Evolutionary conservation across 495 filamentous ascomycete species (phyloP).

Genomic region (Venustampulla echinocandica): DNA sequence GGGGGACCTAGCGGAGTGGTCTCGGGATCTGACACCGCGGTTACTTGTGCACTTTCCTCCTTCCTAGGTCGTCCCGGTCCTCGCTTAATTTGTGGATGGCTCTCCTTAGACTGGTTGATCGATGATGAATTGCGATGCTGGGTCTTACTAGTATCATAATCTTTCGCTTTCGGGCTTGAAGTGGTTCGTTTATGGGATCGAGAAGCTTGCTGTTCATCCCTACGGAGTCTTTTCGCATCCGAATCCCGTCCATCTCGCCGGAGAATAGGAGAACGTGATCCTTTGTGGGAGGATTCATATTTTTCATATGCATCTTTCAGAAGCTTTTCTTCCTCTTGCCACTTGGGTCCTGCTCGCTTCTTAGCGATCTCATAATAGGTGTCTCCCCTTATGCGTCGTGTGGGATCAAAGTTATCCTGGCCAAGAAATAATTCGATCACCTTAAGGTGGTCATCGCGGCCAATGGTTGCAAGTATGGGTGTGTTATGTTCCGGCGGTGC

Average conservation of each 20-base stretch:
- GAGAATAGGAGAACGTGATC: conserved; percentile 43
- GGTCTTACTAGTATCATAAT: conserved; percentile 9
- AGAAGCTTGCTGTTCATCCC: conserved; percentile 35
- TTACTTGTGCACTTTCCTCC: conserved; percentile 30
- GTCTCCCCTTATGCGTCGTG: conserved; percentile 56
- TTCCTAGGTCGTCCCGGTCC: conserved; percentile 40
- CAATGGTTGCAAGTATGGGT: conserved; percentile 90
- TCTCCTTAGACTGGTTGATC: conserved; percentile 16
- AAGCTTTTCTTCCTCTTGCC: conserved; percentile 81
- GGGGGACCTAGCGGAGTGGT: conserved; percentile 35
- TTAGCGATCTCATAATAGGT: conserved; percentile 80
- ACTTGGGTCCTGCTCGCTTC: conserved; percentile 71
- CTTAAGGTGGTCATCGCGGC: conserved; percentile 67
- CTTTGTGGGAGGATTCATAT: conserved; percentile 39
- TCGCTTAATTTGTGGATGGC: conserved; percentile 29
- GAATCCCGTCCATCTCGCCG: conserved; percentile 39
- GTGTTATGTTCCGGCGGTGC: conserved; percentile 57
- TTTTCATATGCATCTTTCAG: conserved; percentile 73
- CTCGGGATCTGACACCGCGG: conserved; percentile 45
- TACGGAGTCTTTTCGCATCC: conserved; percentile 38
- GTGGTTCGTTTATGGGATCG: conserved; percentile 37
- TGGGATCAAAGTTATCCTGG: conserved; percentile 74
- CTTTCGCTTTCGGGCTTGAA: conserved; percentile 37
- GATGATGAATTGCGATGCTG: conserved; percentile 18
- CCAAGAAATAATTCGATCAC: conserved; percentile 68